These are phyloP conservation scores for Ophiosphaerella narmari DNA, from an alignment of 2,329 filamentous ascomycete genomes.

Conservation along the genomic window DNA sequence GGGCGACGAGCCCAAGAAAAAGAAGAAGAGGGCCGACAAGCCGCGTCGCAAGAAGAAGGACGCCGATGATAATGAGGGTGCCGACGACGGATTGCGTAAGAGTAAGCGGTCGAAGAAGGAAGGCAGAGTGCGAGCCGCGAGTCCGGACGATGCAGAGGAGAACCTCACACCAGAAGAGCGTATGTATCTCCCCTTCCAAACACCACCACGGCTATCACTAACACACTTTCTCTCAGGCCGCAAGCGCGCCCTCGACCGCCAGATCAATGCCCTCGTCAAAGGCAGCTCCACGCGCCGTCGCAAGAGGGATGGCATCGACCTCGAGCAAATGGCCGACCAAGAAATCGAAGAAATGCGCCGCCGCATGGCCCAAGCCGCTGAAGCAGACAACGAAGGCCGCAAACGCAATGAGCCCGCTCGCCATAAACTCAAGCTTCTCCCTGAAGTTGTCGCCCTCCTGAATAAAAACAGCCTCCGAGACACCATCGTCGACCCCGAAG, in stretches of 20 bases:
- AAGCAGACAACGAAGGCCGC: conserved; percentile 82
- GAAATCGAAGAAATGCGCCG: conserved; percentile 86
- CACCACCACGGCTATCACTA: conserved; percentile 8
- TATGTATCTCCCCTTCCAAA: conserved; percentile 47
- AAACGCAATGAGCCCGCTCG: conserved; percentile 79
- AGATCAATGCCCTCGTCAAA: conserved; percentile 87
- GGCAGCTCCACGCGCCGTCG: conserved; percentile 73
- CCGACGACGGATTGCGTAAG: conserved; percentile 60
- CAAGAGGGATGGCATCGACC: conserved; percentile 88
- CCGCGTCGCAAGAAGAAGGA: conserved; percentile 57
- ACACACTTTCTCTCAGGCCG: conserved; percentile 56
- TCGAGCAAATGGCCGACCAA: conserved; percentile 88
- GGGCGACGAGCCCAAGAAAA: conserved; percentile 67
- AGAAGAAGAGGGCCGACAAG: conserved; percentile 66
- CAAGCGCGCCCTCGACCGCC: conserved; percentile 79
- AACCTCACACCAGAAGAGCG: conserved; percentile 82
- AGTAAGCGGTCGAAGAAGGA: conserved; percentile 53
- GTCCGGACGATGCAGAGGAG: conserved; percentile 70
- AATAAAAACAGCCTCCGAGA: conserved; percentile 87
- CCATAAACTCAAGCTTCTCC: conserved; percentile 91
- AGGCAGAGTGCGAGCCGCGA: conserved; percentile 42
- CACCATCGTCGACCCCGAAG: conserved; percentile 89
- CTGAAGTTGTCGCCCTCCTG: conserved; percentile 83
- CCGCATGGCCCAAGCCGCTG: conserved; percentile 87
- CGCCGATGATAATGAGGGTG: conserved; percentile 52